Percentiles rank a stretch among this genome's conserved stretches.
These are phyloP conservation scores for Barnettozyma sucrosica DNA, from an alignment of 805 yeast species.

Conservation along the genomic window DNA sequence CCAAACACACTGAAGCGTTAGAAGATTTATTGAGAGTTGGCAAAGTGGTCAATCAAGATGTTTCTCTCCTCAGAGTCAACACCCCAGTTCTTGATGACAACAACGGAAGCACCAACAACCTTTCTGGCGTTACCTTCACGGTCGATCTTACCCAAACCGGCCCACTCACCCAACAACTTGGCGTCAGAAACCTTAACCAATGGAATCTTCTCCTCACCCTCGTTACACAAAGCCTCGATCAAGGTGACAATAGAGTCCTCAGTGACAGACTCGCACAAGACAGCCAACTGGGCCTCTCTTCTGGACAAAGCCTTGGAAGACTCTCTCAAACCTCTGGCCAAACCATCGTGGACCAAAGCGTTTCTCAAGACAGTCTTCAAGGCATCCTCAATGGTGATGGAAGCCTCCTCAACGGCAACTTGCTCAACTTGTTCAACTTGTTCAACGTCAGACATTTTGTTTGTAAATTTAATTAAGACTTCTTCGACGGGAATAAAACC, in stretches of 20 bases:
- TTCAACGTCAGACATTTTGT: slow-evolving; percentile 89
- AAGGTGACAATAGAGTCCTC: slow-evolving; percentile 95
- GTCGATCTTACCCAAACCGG: slow-evolving; percentile 99
- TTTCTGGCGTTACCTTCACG: slow-evolving; percentile 99
- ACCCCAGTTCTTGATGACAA: slow-evolving; percentile 99
- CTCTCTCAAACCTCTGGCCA: slow-evolving; percentile 99
- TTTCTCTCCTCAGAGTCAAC: slow-evolving; percentile 96
- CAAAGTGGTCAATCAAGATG: slow-evolving; percentile 93
- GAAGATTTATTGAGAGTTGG: slow-evolving; percentile 69
- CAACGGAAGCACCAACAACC: slow-evolving; percentile 99
- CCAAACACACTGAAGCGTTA: background rate
- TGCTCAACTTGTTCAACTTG: slow-evolving; percentile 76
- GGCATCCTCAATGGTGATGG: slow-evolving; percentile 97
- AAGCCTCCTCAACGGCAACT: slow-evolving; percentile 82
- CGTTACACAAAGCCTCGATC: slow-evolving; percentile 99
- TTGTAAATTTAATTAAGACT: slow-evolving; percentile 42
- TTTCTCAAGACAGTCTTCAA: slow-evolving; percentile 97
- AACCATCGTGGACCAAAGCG: slow-evolving; percentile 97
- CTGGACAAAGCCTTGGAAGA: slow-evolving; percentile 97
- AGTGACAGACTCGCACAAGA: slow-evolving; percentile 96
- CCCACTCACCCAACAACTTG: slow-evolving; percentile 99
- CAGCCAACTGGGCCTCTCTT: slow-evolving; percentile 97
- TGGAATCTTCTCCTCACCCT: slow-evolving; percentile 93
- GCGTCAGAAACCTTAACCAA: slow-evolving; percentile 99
- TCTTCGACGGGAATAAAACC: slow-evolving; percentile 57